These are phyloP conservation scores for Acanthamoeba royreba DNA, from an alignment of 208 protist species.

Conservation along the genomic window DNA sequence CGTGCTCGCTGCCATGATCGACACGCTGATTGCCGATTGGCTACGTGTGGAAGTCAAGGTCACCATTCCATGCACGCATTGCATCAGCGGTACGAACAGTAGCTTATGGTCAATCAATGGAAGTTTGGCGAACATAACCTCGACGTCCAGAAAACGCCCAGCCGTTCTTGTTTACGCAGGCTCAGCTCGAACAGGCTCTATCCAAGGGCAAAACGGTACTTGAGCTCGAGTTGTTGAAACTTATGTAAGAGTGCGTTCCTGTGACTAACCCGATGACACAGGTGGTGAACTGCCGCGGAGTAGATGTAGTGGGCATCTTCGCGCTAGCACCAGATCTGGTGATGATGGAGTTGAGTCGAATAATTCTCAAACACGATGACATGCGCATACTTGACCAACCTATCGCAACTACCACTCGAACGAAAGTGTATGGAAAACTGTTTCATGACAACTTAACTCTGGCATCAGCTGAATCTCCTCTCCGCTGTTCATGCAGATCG, in stretches of 20 bases:
- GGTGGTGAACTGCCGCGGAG: neutral
- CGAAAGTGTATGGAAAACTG: neutral
- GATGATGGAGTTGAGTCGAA: neutral
- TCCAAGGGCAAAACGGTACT: neutral
- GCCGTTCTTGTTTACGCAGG: slow-evolving; percentile 17
- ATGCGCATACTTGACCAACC: neutral
- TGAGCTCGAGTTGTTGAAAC: neutral
- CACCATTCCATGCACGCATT: slow-evolving; percentile 12
- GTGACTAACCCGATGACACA: neutral
- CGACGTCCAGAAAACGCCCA: neutral
- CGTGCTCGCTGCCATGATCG: slow-evolving; percentile 8
- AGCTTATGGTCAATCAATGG: neutral
- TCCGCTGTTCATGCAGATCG: neutral
- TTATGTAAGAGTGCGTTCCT: neutral
- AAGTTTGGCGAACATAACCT: neutral
- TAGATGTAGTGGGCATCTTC: slow-evolving; percentile 18
- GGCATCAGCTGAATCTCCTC: neutral
- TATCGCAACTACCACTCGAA: neutral
- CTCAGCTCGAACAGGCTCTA: neutral
- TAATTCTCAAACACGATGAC: neutral
- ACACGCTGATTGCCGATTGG: slow-evolving; percentile 24
- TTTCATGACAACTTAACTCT: too few species aligned
- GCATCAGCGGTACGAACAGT: neutral
- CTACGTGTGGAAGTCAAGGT: slow-evolving; percentile 1
- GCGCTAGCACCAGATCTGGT: neutral